Percentiles rank a stretch among this genome's conserved stretches.
Conservation (phyloP, 352 stramenopile species). For the Globisporangium nodosum region DNA sequence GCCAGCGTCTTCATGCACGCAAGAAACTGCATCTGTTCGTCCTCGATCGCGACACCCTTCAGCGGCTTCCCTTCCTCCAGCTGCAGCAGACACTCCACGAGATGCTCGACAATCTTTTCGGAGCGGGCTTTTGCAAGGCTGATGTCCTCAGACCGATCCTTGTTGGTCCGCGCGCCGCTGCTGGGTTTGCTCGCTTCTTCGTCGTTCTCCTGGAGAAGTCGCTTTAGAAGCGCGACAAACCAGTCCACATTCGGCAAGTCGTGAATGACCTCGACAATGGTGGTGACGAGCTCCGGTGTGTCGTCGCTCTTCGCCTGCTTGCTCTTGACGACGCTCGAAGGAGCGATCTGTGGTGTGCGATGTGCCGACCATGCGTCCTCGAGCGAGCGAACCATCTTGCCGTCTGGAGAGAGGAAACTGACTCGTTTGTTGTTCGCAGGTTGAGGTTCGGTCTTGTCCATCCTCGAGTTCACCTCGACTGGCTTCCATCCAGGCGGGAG, state of each 20-base stretch:
- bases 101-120: slow-evolving; percentile 54
- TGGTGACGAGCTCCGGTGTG: slow-evolving; percentile 44
- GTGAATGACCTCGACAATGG: slow-evolving; percentile 77
- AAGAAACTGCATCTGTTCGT: slow-evolving; percentile 57
- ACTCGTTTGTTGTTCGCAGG: not conserved
- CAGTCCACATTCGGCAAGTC: slow-evolving; percentile 64
- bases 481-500: slow-evolving; percentile 52
- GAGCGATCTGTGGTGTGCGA: slow-evolving; percentile 44
- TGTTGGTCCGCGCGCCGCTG: slow-evolving; percentile 15
- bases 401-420: slow-evolving; percentile 59
- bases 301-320: slow-evolving; percentile 63
- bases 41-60: slow-evolving; percentile 44
- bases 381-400: slow-evolving; percentile 31
- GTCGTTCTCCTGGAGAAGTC: slow-evolving; percentile 36
- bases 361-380: slow-evolving; percentile 62
- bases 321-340: slow-evolving; percentile 58
- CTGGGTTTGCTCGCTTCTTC: slow-evolving; percentile 11
- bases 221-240: slow-evolving; percentile 65
- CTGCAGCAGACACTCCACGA: slow-evolving; percentile 61
- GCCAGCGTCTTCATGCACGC: slow-evolving; percentile 72
- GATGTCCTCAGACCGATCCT: slow-evolving; percentile 44
- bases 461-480: slow-evolving; percentile 9
- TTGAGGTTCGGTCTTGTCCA: not conserved
- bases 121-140: slow-evolving; percentile 44
- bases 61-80: slow-evolving; percentile 67